These are phyloP conservation scores for Parascedosporium putredinis DNA, from an alignment of 2,329 filamentous ascomycete species.

Conservation along the genomic window DNA sequence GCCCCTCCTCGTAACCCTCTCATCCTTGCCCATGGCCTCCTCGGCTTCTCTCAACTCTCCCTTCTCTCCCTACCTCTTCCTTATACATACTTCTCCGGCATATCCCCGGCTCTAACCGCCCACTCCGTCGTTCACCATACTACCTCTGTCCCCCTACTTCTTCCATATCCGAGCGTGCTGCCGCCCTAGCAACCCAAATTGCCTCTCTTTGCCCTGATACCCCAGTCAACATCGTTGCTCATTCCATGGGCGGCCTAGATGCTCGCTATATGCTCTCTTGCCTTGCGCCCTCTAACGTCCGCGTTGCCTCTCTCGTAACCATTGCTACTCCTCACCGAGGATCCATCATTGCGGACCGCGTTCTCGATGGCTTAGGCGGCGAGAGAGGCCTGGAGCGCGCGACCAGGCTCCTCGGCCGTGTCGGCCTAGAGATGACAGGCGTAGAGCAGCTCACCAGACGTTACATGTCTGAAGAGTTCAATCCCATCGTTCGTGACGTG, in stretches of 20 bases:
- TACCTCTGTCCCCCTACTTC: conserved; percentile 51
- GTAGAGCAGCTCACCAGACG: conserved; percentile 49
- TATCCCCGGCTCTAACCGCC: conserved; percentile 43
- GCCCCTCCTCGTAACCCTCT: conserved; percentile 44
- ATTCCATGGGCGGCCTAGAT: conserved; percentile 58
- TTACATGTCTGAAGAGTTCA: conserved; percentile 51
- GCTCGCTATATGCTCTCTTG: conserved; percentile 55
- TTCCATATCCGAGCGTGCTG: conserved; percentile 50
- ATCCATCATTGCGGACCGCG: conserved; percentile 43
- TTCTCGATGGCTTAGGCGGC: conserved; percentile 35
- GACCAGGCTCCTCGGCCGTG: conserved; percentile 38
- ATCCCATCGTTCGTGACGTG: conserved; percentile 37
- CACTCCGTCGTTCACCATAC: conserved; percentile 47
- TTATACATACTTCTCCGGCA: conserved; percentile 56
- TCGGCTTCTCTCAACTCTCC: conserved; percentile 51
- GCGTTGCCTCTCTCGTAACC: conserved; percentile 42
- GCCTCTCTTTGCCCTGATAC: conserved; percentile 24
- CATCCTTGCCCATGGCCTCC: conserved; percentile 54
- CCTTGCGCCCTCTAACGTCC: conserved; percentile 34
- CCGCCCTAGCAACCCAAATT: conserved; percentile 45
- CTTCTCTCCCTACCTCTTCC: conserved; percentile 41
- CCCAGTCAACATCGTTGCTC: conserved; percentile 67
- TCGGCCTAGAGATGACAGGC: conserved; percentile 47
- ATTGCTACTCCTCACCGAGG: conserved; percentile 46
- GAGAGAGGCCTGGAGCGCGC: conserved; percentile 38